Evolutionary conservation across 441 rosid species (phyloP), one percentile per base, ranked within the genome.

Genomic region (Manihot esculenta): DNA sequence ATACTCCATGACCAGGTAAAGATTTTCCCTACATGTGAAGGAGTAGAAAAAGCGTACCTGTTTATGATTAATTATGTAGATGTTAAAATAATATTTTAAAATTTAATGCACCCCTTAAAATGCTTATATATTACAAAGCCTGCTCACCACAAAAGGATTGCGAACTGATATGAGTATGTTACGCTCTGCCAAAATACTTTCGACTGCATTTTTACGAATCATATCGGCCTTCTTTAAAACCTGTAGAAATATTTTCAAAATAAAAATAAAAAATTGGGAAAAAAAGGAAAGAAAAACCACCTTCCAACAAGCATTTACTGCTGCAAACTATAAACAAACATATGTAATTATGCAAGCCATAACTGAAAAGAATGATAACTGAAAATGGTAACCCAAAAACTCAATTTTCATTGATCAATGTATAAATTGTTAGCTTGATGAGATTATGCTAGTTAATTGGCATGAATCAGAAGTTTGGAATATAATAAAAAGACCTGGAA

Each of bases 21-120:
- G 97, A 80, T 93, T 96, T 75, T 96, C 98, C 76, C 96, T 89
- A 84, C 98, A 90, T 57, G 98, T 93, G 90, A 96, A 96, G 68
- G 98, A 96, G 85, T 91, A 93, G 88, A 93, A 93, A 80, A 96
- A 89, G 30, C 97, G 93, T 54, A 96, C 99, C 99, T 96, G 96
- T 74, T 71, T 80, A 76, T 75, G 72, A 69, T 77, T 79, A 79
- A 75, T 61, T 57, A 77, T 30, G 27, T n/a, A 58, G 41, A 21
- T 17, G 51, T 93, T 80, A 88, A 83, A 66, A 78, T 78, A 51
- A 68, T 72, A 49, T 18, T 62, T 62, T 48, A 11, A 58, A 20
- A 65, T 76, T 68, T 48, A 72, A n/a, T 62, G 66, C 67, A 62
- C 65, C 33, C 18, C 38, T 55, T 41, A 63, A 74, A 76, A 57